Evolutionary conservation across 108 stramenopile genomes (phyloP).

Genomic region (Nitzschia palea): DNA sequence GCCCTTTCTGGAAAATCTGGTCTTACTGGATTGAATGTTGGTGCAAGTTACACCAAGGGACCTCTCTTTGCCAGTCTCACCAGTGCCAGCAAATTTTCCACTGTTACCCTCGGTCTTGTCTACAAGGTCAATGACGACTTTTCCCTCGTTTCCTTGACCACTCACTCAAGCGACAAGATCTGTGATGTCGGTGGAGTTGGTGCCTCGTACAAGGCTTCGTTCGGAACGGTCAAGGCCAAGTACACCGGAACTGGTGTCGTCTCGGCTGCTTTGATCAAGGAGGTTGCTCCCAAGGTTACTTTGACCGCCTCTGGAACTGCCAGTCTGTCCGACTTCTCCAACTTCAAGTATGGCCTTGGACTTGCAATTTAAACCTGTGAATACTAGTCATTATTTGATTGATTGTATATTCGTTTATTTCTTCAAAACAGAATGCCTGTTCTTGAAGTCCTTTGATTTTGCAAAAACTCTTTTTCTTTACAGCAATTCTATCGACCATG

Average conservation of each 20-base stretch:
- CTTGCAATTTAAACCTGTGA: conserved; percentile 69
- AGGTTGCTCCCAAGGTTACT: conserved; percentile 86
- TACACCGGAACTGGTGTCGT: conserved; percentile 69
- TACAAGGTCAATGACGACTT: conserved; percentile 87
- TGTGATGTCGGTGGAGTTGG: conserved; percentile 70
- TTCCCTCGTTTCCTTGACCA: conserved; percentile 74
- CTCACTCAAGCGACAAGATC: conserved; percentile 76
- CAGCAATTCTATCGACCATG: too few relatives aligned
- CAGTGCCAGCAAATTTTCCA: conserved; percentile 72
- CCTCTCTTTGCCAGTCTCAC: conserved; percentile 79
- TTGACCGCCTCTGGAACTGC: conserved; percentile 86
- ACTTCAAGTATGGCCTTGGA: conserved; percentile 87
- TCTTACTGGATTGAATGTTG: conserved; percentile 76
- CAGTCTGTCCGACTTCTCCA: conserved; percentile 62
- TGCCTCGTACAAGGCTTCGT: conserved; percentile 69
- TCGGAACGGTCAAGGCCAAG: conserved; percentile 91
- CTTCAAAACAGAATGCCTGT: too few relatives aligned
- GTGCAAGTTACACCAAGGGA: conserved; percentile 79
- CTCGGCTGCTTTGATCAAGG: conserved; percentile 75
- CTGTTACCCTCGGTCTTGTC: conserved; percentile 71
- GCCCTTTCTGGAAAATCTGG: conserved; percentile 80
- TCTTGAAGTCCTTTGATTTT: too few relatives aligned
- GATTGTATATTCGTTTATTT: too few relatives aligned
- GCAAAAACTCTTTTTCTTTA: too few relatives aligned
- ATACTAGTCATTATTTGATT: neutral